Evolutionary conservation across 305 asterid species (phyloP).

Genomic region (Fraxinus sp.): DNA sequence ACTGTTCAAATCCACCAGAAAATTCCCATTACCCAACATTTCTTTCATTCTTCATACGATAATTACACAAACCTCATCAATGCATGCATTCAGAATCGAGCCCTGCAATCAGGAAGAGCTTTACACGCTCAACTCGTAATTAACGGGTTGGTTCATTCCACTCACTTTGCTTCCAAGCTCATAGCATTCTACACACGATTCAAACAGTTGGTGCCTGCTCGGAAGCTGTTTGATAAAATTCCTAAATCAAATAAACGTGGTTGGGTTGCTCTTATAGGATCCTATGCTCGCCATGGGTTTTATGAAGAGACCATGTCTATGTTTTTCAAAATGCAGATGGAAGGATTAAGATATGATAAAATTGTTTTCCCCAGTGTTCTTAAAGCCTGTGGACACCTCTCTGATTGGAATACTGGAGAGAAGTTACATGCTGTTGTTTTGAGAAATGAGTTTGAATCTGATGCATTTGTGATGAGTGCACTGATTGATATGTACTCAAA

Average conservation of each 20-base stretch:
- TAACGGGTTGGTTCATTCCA: conserved; percentile 39
- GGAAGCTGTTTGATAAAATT: conserved; percentile 60
- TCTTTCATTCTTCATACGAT: conserved; percentile 23
- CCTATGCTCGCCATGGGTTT: conserved; percentile 49
- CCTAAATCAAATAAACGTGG: conserved; percentile 44
- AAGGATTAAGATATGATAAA: conserved; percentile 34
- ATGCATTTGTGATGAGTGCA: conserved; percentile 53
- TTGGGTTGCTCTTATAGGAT: conserved; percentile 57
- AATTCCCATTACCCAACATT: not conserved
- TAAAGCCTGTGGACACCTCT: conserved; percentile 57
- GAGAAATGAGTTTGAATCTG: conserved; percentile 39
- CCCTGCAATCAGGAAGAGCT: conserved; percentile 38
- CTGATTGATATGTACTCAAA: conserved; percentile 63
- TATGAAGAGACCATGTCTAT: conserved; percentile 42
- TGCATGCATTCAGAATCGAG: conserved; percentile 29
- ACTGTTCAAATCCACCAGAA: conserved; percentile 5
- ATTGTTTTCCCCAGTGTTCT: conserved; percentile 61
- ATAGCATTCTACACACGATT: conserved; percentile 41
- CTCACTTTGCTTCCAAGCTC: conserved; percentile 47
- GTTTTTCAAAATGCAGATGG: conserved; percentile 43
- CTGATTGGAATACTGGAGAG: conserved; percentile 39
- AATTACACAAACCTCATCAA: conserved; percentile 41
- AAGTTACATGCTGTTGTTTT: conserved; percentile 43
- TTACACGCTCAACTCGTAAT: conserved; percentile 59
- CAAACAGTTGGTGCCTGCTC: conserved; percentile 41